Evolutionary conservation across 225 moss, liverwort and hornwort species (phyloP).

Genomic region (Bryoerythrophyllum caledonicum): DNA sequence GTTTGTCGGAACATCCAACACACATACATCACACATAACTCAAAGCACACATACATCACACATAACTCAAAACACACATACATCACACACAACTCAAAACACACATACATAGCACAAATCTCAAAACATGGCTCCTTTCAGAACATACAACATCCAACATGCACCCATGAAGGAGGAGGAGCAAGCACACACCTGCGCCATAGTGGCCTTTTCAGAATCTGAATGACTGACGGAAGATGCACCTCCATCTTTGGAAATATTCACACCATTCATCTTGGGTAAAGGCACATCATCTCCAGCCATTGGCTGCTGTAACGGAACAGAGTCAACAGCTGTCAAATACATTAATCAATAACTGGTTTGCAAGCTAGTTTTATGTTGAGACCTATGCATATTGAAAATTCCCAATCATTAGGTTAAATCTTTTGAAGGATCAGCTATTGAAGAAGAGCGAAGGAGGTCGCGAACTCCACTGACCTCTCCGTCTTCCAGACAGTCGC

Average conservation of each 20-base stretch:
- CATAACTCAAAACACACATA: too few species aligned
- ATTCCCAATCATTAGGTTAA: background rate
- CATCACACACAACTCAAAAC: too few species aligned
- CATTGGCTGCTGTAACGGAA: conserved; percentile 31
- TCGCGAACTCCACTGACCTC: conserved; percentile 33
- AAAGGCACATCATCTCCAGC: conserved; percentile 33
- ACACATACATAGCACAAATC: too few species aligned
- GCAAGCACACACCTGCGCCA: conserved; percentile 50
- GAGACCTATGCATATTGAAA: background rate
- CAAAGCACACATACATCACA: too few species aligned
- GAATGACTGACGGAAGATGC: conserved; percentile 45
- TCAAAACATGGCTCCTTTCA: background rate
- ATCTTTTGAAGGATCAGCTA: background rate
- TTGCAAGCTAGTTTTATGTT: background rate
- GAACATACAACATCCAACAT: background rate
- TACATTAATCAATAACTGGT: background rate
- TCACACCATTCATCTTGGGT: conserved; percentile 35
- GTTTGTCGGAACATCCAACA: background rate
- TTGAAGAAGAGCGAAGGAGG: background rate
- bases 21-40: background rate
- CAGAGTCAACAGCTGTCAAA: conserved; percentile 1
- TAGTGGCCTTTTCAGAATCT: conserved; percentile 53
- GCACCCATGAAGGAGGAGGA: background rate
- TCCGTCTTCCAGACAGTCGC: conserved; percentile 35
- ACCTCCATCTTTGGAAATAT: conserved; percentile 44